Evolutionary conservation across 2,329 filamentous ascomycete genomes (phyloP).

Genomic region (Metarhizium humberi): DNA sequence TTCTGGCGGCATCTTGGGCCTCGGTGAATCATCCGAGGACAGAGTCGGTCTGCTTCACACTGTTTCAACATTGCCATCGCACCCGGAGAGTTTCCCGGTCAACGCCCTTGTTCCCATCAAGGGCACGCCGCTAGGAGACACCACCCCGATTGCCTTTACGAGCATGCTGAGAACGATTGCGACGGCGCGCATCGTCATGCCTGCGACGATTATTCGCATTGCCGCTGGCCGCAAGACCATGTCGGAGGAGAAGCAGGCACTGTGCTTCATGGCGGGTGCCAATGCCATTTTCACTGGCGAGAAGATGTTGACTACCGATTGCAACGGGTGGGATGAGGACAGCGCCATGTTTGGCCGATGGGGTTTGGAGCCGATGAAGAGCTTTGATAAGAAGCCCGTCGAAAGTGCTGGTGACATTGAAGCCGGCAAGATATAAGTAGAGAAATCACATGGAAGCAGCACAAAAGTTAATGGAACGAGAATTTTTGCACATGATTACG

Average conservation of each 20-base stretch:
- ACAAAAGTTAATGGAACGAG: not conserved
- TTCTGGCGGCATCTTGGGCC: constrained; percentile 77
- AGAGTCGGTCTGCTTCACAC: constrained; percentile 78
- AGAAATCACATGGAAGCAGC: not conserved
- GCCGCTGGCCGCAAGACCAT: constrained; percentile 79
- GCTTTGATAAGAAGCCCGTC: constrained; percentile 28
- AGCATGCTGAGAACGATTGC: constrained; percentile 75
- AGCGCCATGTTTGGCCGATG: constrained; percentile 73
- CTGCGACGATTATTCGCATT: constrained; percentile 75
- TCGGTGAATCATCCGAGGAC: constrained; percentile 71
- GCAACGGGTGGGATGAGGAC: constrained; percentile 86
- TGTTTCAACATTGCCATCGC: constrained; percentile 66
- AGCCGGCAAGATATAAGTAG: not conserved
- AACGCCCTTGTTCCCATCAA: constrained; percentile 88
- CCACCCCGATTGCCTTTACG: constrained; percentile 64
- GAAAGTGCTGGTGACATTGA: constrained; percentile 9
- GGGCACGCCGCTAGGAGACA: constrained; percentile 74
- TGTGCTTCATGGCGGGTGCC: constrained; percentile 84
- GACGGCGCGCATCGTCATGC: constrained; percentile 75
- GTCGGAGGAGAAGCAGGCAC: constrained; percentile 77
- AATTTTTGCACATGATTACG: not conserved
- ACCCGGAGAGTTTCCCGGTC: constrained; percentile 86
- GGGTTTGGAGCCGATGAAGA: constrained; percentile 72
- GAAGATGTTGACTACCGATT: constrained; percentile 91
- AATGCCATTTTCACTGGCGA: constrained; percentile 95